These are phyloP conservation scores for Komagataella ulmi DNA, from an alignment of 805 yeast species.

Conservation along the genomic window DNA sequence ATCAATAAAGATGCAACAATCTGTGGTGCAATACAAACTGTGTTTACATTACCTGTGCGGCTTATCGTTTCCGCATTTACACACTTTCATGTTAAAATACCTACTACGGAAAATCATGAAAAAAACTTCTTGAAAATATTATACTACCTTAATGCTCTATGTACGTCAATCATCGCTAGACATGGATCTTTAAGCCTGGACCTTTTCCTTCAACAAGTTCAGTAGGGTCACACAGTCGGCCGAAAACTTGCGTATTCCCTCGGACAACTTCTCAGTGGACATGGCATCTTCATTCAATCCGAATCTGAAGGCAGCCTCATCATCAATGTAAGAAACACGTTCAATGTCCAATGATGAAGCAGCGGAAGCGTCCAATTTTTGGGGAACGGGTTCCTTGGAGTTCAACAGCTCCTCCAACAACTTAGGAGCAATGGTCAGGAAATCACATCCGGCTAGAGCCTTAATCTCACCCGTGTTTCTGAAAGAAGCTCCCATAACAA, in stretches of 20 bases:
- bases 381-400: conserved; percentile 71
- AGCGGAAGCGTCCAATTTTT: conserved; percentile 55
- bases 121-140: too few species aligned
- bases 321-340: conserved; percentile 72
- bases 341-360: conserved; percentile 43
- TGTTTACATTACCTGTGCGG: neutral
- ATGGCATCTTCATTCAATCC: conserved; percentile 89
- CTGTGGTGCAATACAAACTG: neutral
- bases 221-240: conserved; percentile 80
- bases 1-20: neutral
- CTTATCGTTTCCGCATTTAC: neutral
- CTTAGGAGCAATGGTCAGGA: conserved; percentile 87
- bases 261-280: conserved; percentile 96
- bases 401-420: conserved; percentile 78
- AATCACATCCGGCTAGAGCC: conserved; percentile 95
- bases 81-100: neutral
- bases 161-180: neutral
- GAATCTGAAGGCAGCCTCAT: conserved; percentile 87
- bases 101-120: too few species aligned
- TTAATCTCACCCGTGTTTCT: conserved; percentile 93
- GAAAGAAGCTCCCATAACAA: conserved; percentile 99
- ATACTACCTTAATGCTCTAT: neutral
- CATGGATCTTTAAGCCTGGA: conserved; percentile 8
- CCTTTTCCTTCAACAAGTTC: conserved; percentile 47
- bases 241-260: conserved; percentile 96